phyloP scores from a whole-genome alignment of 129 eudicot genomes.

The Flaveria sonorensis region DNA sequence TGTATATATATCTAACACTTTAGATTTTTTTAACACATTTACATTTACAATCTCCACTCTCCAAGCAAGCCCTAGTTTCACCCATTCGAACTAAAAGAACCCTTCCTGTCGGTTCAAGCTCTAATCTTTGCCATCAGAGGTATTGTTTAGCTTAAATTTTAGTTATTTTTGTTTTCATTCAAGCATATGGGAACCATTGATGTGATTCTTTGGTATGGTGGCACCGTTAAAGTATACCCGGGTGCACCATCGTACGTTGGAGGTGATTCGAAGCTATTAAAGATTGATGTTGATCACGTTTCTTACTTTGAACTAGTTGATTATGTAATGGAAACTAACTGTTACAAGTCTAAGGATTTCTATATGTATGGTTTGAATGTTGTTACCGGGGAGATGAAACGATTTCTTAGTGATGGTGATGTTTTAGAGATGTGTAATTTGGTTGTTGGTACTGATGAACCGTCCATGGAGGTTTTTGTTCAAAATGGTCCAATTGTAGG shows the following conservation, averaged over 20 bases:
- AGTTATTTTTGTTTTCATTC: neutral
- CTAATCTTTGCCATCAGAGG: neutral
- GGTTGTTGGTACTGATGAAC: too few species aligned
- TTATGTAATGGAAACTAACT: neutral
- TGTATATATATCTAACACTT: too few species aligned
- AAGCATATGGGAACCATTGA: neutral
- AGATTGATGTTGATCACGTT: neutral
- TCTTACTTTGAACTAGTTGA: neutral
- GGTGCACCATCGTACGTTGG: neutral
- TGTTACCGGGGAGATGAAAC: neutral
- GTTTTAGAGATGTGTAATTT: neutral
- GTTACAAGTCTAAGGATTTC: neutral
- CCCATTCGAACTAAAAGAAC: neutral
- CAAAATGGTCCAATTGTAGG: neutral
- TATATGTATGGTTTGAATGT: neutral
- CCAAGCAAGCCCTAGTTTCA: neutral
- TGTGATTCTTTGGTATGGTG: neutral
- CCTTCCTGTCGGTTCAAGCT: neutral
- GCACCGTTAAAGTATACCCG: neutral
- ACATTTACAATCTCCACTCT: too few species aligned
- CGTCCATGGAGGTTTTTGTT: neutral
- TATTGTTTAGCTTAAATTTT: neutral
- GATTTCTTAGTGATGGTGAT: neutral
- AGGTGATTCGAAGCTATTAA: neutral
- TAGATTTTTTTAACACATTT: too few species aligned